These are phyloP conservation scores for Colletotrichum cordylinicola DNA, from an alignment of 2,329 filamentous ascomycete species.

Conservation along the genomic window DNA sequence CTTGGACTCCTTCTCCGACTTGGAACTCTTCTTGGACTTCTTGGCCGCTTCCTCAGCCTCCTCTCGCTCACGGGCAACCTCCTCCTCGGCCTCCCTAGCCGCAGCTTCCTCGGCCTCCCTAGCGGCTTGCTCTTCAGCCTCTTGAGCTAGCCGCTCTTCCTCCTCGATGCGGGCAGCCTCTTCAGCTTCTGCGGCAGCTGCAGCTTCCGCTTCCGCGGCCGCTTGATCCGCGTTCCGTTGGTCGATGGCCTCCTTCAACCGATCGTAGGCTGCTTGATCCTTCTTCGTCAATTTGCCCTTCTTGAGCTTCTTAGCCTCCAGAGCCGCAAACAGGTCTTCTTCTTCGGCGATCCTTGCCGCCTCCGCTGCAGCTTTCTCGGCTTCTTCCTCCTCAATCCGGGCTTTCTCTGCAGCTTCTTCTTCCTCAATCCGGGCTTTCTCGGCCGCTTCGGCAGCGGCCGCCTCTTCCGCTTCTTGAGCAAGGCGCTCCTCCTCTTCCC, in stretches of 20 bases:
- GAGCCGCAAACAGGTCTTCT: conserved; percentile 43
- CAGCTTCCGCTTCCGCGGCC: conserved; percentile 27
- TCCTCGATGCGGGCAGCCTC: conserved; percentile 34
- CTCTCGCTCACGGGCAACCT: conserved; percentile 29
- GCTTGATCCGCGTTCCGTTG: conserved; percentile 42
- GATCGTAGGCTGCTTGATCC: conserved; percentile 49
- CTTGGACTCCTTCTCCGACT: conserved; percentile 37
- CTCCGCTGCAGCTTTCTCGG: conserved; percentile 35
- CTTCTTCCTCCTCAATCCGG: conserved; percentile 25
- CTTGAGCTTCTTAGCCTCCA: conserved; percentile 55
- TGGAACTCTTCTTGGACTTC: conserved; percentile 48
- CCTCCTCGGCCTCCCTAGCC: conserved; percentile 28
- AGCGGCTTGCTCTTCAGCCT: conserved; percentile 18
- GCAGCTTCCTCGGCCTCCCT: conserved; percentile 44
- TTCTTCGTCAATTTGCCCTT: conserved; percentile 51
- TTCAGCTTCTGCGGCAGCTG: conserved; percentile 40
- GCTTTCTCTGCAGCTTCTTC: conserved; percentile 33
- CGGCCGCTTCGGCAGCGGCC: conserved; percentile 32
- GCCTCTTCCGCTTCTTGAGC: conserved; percentile 33
- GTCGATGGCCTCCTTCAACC: conserved; percentile 38
- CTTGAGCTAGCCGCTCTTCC: conserved; percentile 28
- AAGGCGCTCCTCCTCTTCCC: conserved; percentile 35
- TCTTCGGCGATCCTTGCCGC: conserved; percentile 32
- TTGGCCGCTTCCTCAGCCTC: conserved; percentile 39
- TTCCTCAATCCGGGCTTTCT: conserved; percentile 25